Base-by-base conservation (phyloP, 2,329 filamentous ascomycete species). In the Pseudogymnoascus sp. region DNA sequence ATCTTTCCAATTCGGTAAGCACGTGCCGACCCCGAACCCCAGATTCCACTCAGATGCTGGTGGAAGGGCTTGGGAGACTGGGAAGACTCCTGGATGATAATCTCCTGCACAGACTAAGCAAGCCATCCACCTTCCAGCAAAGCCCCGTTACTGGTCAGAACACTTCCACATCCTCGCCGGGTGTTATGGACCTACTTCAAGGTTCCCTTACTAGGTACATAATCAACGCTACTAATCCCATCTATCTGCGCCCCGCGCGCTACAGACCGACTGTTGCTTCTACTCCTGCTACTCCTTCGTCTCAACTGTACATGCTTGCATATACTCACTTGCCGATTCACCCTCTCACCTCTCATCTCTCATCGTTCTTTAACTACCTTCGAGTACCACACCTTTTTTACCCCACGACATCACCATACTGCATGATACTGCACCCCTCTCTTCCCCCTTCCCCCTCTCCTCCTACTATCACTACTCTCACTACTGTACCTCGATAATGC, bases 1-100 rank as follows among this genome's bases (percentile, higher is more conserved):
- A 50, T 50, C 44, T 50, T 50, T 50, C 44, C 44, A 50, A 50
- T 50, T 50, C 26, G 44, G 44, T 50, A 50, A 50, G 44, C 44
- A 50, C 26, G 44, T 50, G 44, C 44, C 44, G 44, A 50, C 44
- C 26, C 26, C 44, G 26, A 50, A 50, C 44, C 44, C 44, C 44
- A 50, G 44, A 50, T 50, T 50, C 26, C 44, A 50, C 26, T 50
- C 44, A 8, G 44, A 50, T 50, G 15, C 26, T 50, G 24, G 13
- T 50, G 44, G 44, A 15, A 50, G 26, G 33, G 13, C 44, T 50
- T 31, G 44, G 44, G 11, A 31, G 44, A 50, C 44, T 26, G 26
- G 44, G 44, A 31, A 26, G 26, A 50, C 26, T 50, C 44, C 44
- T 50, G 44, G 44, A 50, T 31, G 44, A 50, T n/a, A 50, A 50